phyloP scores from a whole-genome alignment of 2,329 filamentous ascomycete species.

The Colletotrichum tropicicola region DNA sequence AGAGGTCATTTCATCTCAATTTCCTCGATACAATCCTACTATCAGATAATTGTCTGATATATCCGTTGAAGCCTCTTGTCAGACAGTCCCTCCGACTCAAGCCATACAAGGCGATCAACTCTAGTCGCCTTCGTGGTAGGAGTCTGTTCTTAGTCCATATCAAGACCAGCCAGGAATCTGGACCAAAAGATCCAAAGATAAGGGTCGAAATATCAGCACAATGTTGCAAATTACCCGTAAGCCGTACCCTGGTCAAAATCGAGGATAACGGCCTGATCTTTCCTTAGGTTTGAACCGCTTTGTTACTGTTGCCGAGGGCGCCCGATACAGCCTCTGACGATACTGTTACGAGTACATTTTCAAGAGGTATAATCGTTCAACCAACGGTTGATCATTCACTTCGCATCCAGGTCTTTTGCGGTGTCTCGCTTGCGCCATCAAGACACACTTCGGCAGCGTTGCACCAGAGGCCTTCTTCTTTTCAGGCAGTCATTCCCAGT shows the following conservation, averaged over 20 bases:
- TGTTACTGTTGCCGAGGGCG: neutral
- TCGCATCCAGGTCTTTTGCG: too few species aligned
- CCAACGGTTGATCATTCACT: too few species aligned
- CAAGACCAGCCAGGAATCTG: too few species aligned
- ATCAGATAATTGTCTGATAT: neutral
- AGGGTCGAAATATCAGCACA: neutral
- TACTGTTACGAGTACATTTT: too few species aligned
- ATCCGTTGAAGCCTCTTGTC: neutral
- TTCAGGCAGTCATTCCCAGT: neutral
- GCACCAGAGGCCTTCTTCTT: neutral
- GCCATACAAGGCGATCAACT: neutral
- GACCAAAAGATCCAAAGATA: neutral
- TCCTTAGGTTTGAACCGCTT: neutral
- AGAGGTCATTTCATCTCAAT: neutral
- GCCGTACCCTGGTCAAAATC: neutral
- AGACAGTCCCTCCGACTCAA: neutral
- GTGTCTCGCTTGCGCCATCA: neutral
- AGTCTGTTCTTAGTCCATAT: too few species aligned
- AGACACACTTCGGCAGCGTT: neutral
- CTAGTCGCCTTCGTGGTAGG: neutral
- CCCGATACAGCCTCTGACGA: too few species aligned
- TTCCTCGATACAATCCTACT: neutral
- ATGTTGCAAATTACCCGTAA: conserved; percentile 16
- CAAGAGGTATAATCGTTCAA: too few species aligned
- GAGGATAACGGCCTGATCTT: neutral